Percentiles rank a stretch among this genome's conserved stretches.
Evolutionary conservation across 169 alveolate genomes (phyloP).

Genomic region (Plasmodium relictum): DNA sequence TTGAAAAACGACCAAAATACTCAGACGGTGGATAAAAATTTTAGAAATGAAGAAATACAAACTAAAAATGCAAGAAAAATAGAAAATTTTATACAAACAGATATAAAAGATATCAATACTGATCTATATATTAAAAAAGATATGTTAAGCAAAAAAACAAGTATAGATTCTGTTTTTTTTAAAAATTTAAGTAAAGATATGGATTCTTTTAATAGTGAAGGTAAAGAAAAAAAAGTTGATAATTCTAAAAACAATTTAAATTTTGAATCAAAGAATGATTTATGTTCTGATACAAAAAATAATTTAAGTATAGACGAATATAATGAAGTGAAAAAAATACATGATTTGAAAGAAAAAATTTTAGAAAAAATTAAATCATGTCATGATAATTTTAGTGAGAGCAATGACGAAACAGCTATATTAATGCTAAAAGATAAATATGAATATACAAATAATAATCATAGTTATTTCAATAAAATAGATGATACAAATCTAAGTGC

Average conservation of each 20-base stretch:
- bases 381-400: conserved; percentile 28
- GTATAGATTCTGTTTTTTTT: conserved; percentile 76
- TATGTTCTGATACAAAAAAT: background rate
- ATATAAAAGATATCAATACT: conserved; percentile 47
- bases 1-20: conserved; percentile 28
- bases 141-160: conserved; percentile 69
- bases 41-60: conserved; percentile 53
- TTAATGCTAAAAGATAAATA: conserved; percentile 56
- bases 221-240: background rate
- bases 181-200: conserved; percentile 55
- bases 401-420: conserved; percentile 29
- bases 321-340: conserved; percentile 54
- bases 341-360: conserved; percentile 58
- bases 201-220: background rate
- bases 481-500: background rate
- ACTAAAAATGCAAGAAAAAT: conserved; percentile 9
- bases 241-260: background rate
- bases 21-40: conserved; percentile 28
- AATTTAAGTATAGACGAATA: conserved; percentile 31
- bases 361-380: conserved; percentile 69
- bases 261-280: background rate
- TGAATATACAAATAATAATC: conserved; percentile 1
- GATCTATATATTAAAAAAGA: conserved; percentile 32
- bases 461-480: background rate
- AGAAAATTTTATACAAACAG: conserved; percentile 58